phyloP scores from a whole-genome alignment of 352 stramenopile species.

The Globisporangium nagaii region DNA sequence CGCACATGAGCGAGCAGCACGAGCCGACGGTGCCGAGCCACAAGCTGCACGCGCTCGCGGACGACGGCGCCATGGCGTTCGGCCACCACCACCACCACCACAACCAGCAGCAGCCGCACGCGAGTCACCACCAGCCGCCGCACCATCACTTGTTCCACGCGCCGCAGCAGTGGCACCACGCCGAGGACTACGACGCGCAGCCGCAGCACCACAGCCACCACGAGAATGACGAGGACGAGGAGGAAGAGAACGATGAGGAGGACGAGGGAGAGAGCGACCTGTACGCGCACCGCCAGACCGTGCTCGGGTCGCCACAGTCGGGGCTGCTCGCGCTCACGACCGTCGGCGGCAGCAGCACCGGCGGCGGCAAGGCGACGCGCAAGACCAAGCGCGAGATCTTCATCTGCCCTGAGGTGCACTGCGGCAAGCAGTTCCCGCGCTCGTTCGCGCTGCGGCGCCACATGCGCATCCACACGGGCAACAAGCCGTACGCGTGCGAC shows the following conservation, averaged over 20 bases:
- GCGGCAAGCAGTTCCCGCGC: conserved; percentile 81
- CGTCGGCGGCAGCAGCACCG: background rate
- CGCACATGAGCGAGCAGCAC: conserved; percentile 22
- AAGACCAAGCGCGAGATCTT: conserved; percentile 32
- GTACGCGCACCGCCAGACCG: background rate
- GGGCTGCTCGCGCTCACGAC: background rate
- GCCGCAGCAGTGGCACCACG: conserved; percentile 6
- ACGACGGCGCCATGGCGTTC: conserved; percentile 17
- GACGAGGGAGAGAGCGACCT: background rate
- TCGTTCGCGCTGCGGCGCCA: conserved; percentile 79
- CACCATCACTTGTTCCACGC: conserved; percentile 25
- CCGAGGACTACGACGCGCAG: conserved; percentile 1
- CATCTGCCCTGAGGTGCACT: conserved; percentile 72
- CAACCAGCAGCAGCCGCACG: conserved; percentile 24
- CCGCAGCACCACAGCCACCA: conserved; percentile 8
- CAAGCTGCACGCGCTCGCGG: conserved; percentile 16
- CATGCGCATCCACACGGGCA: conserved; percentile 82
- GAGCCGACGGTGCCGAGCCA: conserved; percentile 4
- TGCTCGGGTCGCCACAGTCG: conserved; percentile 2
- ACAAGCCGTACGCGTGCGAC: conserved; percentile 78
- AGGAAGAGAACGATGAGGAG: background rate
- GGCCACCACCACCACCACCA: conserved; percentile 22
- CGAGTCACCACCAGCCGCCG: conserved; percentile 14
- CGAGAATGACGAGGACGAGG: background rate
- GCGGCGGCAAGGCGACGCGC: conserved; percentile 5